phyloP scores from a whole-genome alignment of 1,284 basidiomycete species.

The Boletus sp. region DNA sequence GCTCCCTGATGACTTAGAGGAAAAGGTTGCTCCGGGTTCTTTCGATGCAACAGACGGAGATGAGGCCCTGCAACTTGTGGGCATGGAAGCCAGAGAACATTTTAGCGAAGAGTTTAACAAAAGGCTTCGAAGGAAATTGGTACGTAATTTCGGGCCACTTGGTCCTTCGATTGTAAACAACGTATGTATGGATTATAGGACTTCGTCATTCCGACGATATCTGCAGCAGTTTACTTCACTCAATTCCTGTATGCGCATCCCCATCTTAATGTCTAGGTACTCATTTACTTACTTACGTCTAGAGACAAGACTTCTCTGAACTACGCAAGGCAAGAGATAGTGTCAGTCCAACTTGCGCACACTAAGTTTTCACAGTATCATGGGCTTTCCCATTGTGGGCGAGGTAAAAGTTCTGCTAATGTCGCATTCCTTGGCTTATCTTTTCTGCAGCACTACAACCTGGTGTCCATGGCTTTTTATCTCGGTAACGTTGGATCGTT shows the following conservation, averaged over 20 bases:
- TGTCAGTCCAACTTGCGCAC: neutral
- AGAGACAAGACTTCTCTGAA: conserved; percentile 68
- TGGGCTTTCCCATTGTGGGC: conserved; percentile 61
- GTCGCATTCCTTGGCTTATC: conserved; percentile 11
- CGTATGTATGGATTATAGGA: conserved; percentile 40
- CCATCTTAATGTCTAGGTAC: neutral
- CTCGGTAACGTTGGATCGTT: conserved; percentile 13
- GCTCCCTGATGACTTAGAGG: conserved; percentile 12
- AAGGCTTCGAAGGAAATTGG: conserved; percentile 55
- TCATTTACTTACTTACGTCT: conserved; percentile 7
- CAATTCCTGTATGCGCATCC: conserved; percentile 56
- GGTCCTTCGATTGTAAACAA: neutral
- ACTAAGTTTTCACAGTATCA: conserved; percentile 42
- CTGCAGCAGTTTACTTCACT: conserved; percentile 64
- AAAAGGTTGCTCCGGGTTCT: conserved; percentile 17
- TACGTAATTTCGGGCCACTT: conserved; percentile 28
- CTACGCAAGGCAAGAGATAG: conserved; percentile 50
- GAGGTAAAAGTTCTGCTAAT: conserved; percentile 38
- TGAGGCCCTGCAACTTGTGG: conserved; percentile 58
- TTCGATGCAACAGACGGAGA: conserved; percentile 44
- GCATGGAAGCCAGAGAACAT: conserved; percentile 44
- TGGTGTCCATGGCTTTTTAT: conserved; percentile 60
- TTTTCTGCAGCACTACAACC: conserved; percentile 48
- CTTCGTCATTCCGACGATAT: conserved; percentile 53
- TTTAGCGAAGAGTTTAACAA: conserved; percentile 61